Evolutionary conservation across 805 yeast species (phyloP), one percentile per base, ranked within the genome.

Genomic region (Metschnikowia kofuensis): DNA sequence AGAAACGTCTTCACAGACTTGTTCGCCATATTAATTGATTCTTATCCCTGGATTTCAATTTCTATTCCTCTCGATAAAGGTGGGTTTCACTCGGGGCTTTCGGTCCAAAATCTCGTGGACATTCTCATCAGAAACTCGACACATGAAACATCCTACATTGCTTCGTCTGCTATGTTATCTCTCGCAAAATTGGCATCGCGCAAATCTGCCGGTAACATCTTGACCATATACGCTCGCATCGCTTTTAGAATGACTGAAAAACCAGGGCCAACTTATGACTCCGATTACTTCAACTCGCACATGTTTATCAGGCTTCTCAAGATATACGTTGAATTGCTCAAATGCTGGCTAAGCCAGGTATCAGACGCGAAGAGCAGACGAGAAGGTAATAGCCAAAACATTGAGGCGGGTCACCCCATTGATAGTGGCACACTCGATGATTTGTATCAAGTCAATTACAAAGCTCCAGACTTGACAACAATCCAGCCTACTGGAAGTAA

Each of bases 161-260:
- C 90, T 1, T 67, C 70, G 14, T 85, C 90, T 31, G 79, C 94
- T 0, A 71, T 82, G 10, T 72, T 70, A 40, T 80, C 96, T 1
- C 67, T 91, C 44, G 84, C 80, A 51, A 74, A 77, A 26, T 64
- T 92, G 26, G 89, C 95, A 1, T 71, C 84, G 1, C 80, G 80
- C 42, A 82, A 77, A 51, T 85, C 86, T 53, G 86, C 96, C 0
- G 80, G 84, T 41, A 76, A 80, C 1, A 70, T 91, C 37, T 78
- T 90, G 38, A 84, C 88, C 0, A 78, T 82, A 26, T 89, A 84
- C 70, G 88, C 96, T 0, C 83, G 87, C 56, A 80, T 81, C 50
- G 88, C 96, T 0, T 89, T 91, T 65, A 83, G 83, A 55, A 80
- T 87, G 51, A 88, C 84, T 53, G 96, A 89, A 50, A 82, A 82